Percentiles rank a stretch among this genome's conserved stretches.
Evolutionary conservation across 2,329 filamentous ascomycete genomes (phyloP).

Genomic region (Diaporthe sp.): DNA sequence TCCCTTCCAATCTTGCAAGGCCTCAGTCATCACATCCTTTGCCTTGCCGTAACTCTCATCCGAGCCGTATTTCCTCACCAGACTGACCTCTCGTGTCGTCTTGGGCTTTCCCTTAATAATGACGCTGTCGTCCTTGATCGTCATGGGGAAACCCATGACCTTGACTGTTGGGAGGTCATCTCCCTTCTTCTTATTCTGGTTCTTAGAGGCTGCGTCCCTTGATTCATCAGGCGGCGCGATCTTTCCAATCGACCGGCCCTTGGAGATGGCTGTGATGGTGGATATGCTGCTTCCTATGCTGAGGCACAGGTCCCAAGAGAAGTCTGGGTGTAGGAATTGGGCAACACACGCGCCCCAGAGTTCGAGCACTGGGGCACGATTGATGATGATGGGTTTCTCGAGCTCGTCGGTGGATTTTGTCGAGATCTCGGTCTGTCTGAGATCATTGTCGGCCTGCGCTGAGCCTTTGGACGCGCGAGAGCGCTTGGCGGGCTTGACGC

Average conservation of each 20-base stretch:
- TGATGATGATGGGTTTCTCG: constrained; percentile 41
- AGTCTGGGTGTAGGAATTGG: constrained; percentile 43
- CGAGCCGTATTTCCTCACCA: constrained; percentile 37
- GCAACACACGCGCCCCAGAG: constrained; percentile 49
- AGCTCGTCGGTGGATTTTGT: background rate
- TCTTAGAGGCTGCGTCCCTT: background rate
- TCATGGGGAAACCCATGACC: constrained; percentile 40
- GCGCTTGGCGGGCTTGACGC: background rate
- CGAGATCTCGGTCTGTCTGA: constrained; percentile 5
- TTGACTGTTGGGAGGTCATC: constrained; percentile 6
- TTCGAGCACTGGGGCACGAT: constrained; percentile 40
- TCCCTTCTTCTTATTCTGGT: background rate
- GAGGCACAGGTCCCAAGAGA: constrained; percentile 37
- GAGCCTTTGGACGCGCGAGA: background rate
- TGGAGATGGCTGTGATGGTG: constrained; percentile 39
- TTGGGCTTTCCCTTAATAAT: constrained; percentile 37
- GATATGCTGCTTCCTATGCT: constrained; percentile 40
- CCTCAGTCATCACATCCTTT: constrained; percentile 24
- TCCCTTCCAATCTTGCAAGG: constrained; percentile 34
- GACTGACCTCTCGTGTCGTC: constrained; percentile 27
- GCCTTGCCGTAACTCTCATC: constrained; percentile 4
- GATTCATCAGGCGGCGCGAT: constrained; percentile 29
- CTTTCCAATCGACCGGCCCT: constrained; percentile 38
- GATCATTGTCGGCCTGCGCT: background rate
- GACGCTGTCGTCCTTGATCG: constrained; percentile 34